phyloP scores from a whole-genome alignment of 2,329 filamentous ascomycete genomes.

The Trichoderma sp. region DNA sequence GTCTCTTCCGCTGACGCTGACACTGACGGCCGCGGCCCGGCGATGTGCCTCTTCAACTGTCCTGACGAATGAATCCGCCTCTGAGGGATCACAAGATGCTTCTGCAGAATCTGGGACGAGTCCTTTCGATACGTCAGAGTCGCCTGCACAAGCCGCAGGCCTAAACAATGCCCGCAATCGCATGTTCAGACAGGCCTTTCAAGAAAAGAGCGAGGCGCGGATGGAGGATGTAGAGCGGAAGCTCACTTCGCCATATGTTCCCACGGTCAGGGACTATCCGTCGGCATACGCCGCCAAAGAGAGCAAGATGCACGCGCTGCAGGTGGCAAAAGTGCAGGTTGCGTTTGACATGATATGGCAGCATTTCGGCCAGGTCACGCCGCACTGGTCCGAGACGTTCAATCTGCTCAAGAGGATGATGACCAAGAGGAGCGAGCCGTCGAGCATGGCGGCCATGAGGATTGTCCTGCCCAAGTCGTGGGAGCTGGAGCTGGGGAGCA shows the following conservation, averaged over 20 bases:
- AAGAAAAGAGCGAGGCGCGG: slow-evolving; percentile 23
- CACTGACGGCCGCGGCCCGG: neutral
- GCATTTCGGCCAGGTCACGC: slow-evolving; percentile 28
- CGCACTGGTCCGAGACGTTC: slow-evolving; percentile 42
- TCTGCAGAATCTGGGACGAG: slow-evolving; percentile 16
- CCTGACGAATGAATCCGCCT: neutral
- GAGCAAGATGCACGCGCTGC: slow-evolving; percentile 24
- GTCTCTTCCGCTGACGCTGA: neutral
- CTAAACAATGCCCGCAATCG: slow-evolving; percentile 27
- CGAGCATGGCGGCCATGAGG: slow-evolving; percentile 36
- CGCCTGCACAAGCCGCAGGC: neutral
- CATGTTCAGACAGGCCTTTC: slow-evolving; percentile 32
- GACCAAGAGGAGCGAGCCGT: slow-evolving; percentile 30
- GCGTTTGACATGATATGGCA: slow-evolving; percentile 36
- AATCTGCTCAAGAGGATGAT: slow-evolving; percentile 38
- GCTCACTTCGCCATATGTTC: slow-evolving; percentile 30
- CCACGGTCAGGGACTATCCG: slow-evolving; percentile 30
- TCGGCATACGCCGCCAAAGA: slow-evolving; percentile 24
- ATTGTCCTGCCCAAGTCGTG: slow-evolving; percentile 36
- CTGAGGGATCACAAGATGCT: neutral
- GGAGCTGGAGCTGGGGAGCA: slow-evolving; percentile 35
- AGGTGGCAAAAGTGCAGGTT: slow-evolving; percentile 36
- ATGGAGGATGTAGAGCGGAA: slow-evolving; percentile 24
- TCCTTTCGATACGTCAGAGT: neutral
- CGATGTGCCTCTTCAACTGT: neutral